Conservation (phyloP, 495 filamentous ascomycete species). For the Paragyromitra xinjiangensis region DNA sequence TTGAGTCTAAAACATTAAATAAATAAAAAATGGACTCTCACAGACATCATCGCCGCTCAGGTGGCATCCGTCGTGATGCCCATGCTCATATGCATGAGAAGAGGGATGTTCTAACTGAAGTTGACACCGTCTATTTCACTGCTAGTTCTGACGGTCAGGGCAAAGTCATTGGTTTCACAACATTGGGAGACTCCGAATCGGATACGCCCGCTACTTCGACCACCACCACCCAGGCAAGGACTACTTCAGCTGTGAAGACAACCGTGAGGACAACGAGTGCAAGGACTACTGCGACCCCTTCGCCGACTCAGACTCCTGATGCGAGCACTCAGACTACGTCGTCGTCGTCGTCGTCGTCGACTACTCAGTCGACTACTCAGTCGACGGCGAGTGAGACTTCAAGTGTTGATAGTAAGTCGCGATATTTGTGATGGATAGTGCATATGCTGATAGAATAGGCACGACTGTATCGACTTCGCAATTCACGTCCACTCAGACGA, state of each 20-base stretch:
- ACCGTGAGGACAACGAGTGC: not conserved
- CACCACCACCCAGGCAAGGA: constrained; percentile 37
- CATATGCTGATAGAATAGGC: constrained; percentile 29
- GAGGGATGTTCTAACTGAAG: constrained; percentile 32
- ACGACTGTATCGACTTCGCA: constrained; percentile 5
- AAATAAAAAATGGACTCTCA: constrained; percentile 44
- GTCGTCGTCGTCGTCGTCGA: constrained; percentile 34
- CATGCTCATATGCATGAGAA: constrained; percentile 39
- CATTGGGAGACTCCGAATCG: constrained; percentile 23
- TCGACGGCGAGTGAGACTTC: constrained; percentile 44
- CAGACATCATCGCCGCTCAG: constrained; percentile 39
- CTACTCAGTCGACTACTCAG: constrained; percentile 34
- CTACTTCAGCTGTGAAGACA: constrained; percentile 28
- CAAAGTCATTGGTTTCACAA: constrained; percentile 46
- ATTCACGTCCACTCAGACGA: constrained; percentile 32
- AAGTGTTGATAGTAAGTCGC: constrained; percentile 38
- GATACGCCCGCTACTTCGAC: constrained; percentile 28
- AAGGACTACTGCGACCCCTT: constrained; percentile 1
- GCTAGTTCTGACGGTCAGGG: constrained; percentile 24
- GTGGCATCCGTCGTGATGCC: constrained; percentile 40
- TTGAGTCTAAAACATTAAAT: constrained; percentile 27
- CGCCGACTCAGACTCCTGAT: constrained; percentile 35
- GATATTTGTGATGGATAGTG: constrained; percentile 17
- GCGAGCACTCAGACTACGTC: constrained; percentile 16
- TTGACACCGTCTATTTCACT: constrained; percentile 47